Evolutionary conservation across 2,329 filamentous ascomycete genomes (phyloP), one percentile per base, ranked within the genome.

Genomic region (Colletotrichum sp.): DNA sequence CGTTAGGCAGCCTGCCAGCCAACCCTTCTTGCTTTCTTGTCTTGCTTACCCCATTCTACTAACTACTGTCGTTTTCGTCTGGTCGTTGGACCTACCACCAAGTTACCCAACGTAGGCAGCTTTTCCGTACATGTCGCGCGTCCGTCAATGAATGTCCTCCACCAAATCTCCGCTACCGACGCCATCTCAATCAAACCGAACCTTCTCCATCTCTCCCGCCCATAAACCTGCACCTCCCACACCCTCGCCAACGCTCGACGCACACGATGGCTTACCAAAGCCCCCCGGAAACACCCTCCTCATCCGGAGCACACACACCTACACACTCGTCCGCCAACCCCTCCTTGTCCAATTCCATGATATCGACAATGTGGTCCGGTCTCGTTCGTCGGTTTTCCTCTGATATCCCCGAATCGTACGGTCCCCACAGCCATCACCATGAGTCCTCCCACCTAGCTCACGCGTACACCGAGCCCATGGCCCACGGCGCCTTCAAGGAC

Each of bases 341-440:
- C 7, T 82, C 83, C 10, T 78, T 84, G 30, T 75, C 83, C 21
- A 80, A 78, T 24, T 83, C 83, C 21, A 59, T 77, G 30, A 79
- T 85, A 39, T 84, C 84, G 63, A 82, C 78, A 77, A 88, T 90
- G 83, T 89, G 88, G 80, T 91, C 92, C 39, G 93, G 93, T 21
- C 87, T 95, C 67, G 91, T 95, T 77, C 91, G 94, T 43, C 92
- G 93, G 76, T 91, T 95, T 80, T 92, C 90, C 30, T 86, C 88
- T 13, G 89, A 91, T 52, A 80, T 84, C 16, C 65, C 74, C 28
- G 71, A 76, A 71, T 83, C 83, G 74, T 80, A 82, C 76, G 13
- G 60, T 15, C 77, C 60, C 76, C 64, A 72, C 79, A 16, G 71
- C 78, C 18, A 78, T 52, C 77, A 79, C 15, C 76, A 78, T 30